Base-by-base conservation (phyloP, 768 basidiomycete genomes). In the Boletus rubropictus region DNA sequence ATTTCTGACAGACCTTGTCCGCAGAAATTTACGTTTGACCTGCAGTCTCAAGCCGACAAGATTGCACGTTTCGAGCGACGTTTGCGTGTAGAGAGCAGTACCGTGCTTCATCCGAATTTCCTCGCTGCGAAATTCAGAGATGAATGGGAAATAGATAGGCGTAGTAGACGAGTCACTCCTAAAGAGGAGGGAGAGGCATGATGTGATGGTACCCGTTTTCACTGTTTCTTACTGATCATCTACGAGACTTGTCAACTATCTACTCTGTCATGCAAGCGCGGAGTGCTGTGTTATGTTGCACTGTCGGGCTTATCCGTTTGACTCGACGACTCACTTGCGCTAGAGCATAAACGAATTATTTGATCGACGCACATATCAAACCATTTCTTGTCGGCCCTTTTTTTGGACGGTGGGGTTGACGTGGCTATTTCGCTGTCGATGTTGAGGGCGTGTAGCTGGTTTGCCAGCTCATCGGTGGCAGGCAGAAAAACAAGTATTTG, bases 301-400 rank as follows among this genome's bases (percentile, higher is more conserved):
- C 24, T 24, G n/a, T 20, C 28, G 29, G 35, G 31, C 6, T 44
- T 39, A 41, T 60, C 54, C 4, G 51, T 10, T n/a, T 34, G 50
- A 31, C 28, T 29, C 31, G 72, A 52, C 29, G 59, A 60, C 9
- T 55, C 61, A 27, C 52, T 48, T 38, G 73, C 45, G 39, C 52
- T 62, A 36, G 63, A 49, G 46, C 61, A 64, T 20, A 70, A 63
- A 54, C 75, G 78, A 50, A 70, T 62, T 55, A 86, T 74, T 58
- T 87, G 83, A 41, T 72, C 69, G 54, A 86, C 78, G 59, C 84
- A 87, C 10, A 73, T 72, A 39, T 73, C 70, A 57, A 84, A 84
- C 84, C 86, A 86, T 56, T 72, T 79, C 45, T 63, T 64, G 15
- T 69, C 61, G 24, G 75, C 71, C 46, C 63, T 70, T 44, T 56